Base-by-base conservation (phyloP, 139 green algal genomes). In the Picochlorum sp. region DNA sequence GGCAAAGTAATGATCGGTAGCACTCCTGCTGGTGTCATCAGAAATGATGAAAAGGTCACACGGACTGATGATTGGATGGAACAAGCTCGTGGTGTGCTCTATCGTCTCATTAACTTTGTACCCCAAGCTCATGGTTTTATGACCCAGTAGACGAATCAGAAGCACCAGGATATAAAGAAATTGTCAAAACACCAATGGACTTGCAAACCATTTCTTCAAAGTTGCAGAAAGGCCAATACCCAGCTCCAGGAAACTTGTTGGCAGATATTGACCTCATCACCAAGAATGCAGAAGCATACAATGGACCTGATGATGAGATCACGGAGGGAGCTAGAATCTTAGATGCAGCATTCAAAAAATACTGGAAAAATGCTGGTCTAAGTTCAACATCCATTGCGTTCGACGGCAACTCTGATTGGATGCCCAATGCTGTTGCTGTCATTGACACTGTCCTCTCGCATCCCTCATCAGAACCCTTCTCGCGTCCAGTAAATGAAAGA, bases 151-250 rank as follows among this genome's bases (percentile, higher is more conserved):
- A 18, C n/a, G 51, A 34, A 18, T 24, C 62, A 30, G 57, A 71
- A 11, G 77, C 59, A 9, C 77, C 77, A 7, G 73, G 54, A 15
- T 83, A 83, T 49, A 13, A 18, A n/a, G 20, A 63, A 3, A 61
- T 80, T 2, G 62, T 86, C n/a, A 21, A 20, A 2, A 73, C 59
- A 3, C 78, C 80, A 63, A 86, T 85, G 80, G 71, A 85, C 61
- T 67, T 86, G 41, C 56, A 51, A 44, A 83, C 67, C 7, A 65
- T 86, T 23, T 54, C 15, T 7, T 34, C 49, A 49, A 66, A 65
- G 55, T 59, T 86, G n/a, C 41, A 63, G 13, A 18, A 2, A 4
- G 62, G 55, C 14, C 32, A 45, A 13, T 83, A 83, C 47, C 24
- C 51, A 49, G 34, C 28, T 9, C 37, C 66, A 57, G 57, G 9